Percentiles rank a stretch among this genome's conserved stretches.
Evolutionary conservation across 257 asterid genomes (phyloP).

Genomic region (Plectranthus barbatus): DNA sequence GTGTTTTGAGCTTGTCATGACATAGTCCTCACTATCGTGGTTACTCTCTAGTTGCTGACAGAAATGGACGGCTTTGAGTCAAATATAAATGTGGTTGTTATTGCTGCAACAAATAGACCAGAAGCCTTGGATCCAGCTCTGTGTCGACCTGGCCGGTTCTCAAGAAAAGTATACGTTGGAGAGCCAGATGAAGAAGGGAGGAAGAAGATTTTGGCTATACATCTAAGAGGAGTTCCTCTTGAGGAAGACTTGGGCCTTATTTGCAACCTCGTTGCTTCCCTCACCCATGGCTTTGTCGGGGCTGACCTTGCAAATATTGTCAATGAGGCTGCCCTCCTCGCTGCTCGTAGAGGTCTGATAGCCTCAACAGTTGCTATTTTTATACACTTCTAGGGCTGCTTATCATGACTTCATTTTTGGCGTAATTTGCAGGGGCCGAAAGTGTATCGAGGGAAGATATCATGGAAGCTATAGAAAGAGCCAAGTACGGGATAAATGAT

Average conservation of each 20-base stretch:
- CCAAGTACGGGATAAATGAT: slow-evolving; percentile 71
- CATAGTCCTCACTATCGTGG: background rate
- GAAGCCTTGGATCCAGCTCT: slow-evolving; percentile 95
- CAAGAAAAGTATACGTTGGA: slow-evolving; percentile 91
- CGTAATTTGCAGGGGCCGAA: slow-evolving; percentile 52
- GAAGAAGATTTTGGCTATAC: slow-evolving; percentile 78
- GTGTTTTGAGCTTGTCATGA: background rate
- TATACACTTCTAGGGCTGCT: too few relatives aligned
- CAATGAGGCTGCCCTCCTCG: slow-evolving; percentile 89
- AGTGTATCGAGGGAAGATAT: slow-evolving; percentile 78
- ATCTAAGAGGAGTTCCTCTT: slow-evolving; percentile 80
- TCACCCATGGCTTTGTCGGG: slow-evolving; percentile 84
- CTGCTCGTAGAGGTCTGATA: slow-evolving; percentile 88
- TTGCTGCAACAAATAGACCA: slow-evolving; percentile 96
- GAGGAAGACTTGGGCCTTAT: slow-evolving; percentile 73
- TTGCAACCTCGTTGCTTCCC: slow-evolving; percentile 80
- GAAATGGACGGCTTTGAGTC: slow-evolving; percentile 99
- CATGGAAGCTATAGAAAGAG: slow-evolving; percentile 94
- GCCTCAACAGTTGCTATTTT: background rate
- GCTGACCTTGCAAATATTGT: slow-evolving; percentile 97
- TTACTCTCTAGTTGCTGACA: slow-evolving; percentile 68
- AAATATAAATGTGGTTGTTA: slow-evolving; percentile 57
- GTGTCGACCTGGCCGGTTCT: slow-evolving; percentile 97
- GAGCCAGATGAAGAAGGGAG: slow-evolving; percentile 94
- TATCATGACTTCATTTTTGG: background rate